These are phyloP conservation scores for Leccinum brunneo-olivaceum DNA, from an alignment of 1,284 basidiomycete species.

Conservation along the genomic window DNA sequence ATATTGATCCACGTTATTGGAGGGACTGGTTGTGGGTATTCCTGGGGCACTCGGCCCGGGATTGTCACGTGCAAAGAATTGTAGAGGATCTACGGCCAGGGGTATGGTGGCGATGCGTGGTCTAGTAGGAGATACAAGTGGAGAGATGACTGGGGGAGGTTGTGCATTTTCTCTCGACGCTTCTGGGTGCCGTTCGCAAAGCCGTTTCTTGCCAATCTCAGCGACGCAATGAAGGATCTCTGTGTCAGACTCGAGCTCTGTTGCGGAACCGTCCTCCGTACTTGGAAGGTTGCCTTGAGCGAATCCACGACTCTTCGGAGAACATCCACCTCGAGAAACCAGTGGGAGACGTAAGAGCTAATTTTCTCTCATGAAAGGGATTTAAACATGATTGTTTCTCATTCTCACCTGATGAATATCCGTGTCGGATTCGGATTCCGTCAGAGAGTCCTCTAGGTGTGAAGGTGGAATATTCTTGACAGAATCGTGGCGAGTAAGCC, in stretches of 20 bases:
- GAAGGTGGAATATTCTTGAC: slow-evolving; percentile 6
- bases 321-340: neutral
- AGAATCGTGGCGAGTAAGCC: slow-evolving; percentile 2
- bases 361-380: neutral
- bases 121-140: slow-evolving; percentile 24
- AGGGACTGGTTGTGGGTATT: neutral
- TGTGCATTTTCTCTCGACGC: slow-evolving; percentile 1
- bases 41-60: slow-evolving; percentile 1
- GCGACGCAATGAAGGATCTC: slow-evolving; percentile 26
- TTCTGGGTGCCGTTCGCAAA: neutral
- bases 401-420: slow-evolving; percentile 10
- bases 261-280: slow-evolving; percentile 27
- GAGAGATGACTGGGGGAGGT: slow-evolving; percentile 17
- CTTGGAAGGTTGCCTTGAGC: neutral
- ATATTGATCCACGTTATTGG: slow-evolving; percentile 1
- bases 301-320: neutral
- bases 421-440: slow-evolving; percentile 30
- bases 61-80: slow-evolving; percentile 5
- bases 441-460: slow-evolving; percentile 23
- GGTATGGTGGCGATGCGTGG: slow-evolving; percentile 6
- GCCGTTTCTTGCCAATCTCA: slow-evolving; percentile 16
- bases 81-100: slow-evolving; percentile 1
- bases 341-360: neutral
- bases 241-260: slow-evolving; percentile 30
- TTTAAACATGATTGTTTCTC: neutral